Conservation (phyloP, 2,329 filamentous ascomycete genomes). For the Talaromyces sp. region DNA sequence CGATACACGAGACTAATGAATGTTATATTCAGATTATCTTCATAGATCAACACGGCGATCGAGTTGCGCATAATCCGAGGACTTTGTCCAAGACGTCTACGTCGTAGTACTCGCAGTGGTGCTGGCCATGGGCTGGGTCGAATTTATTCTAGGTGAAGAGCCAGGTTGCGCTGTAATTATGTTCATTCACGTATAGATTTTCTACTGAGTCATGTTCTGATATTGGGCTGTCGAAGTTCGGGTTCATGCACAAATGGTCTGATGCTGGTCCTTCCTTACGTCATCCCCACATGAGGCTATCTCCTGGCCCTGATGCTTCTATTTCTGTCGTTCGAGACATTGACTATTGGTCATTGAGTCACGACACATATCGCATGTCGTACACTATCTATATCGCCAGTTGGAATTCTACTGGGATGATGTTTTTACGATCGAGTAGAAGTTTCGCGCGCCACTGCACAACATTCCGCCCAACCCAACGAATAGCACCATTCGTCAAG, state of each 20-base stretch:
- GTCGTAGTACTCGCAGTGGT: not conserved
- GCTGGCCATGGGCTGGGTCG: not conserved
- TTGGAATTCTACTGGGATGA: not conserved
- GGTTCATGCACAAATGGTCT: not conserved
- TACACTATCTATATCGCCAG: not conserved
- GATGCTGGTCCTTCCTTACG: not conserved
- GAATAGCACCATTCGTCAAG: not conserved
- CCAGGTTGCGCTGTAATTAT: not conserved
- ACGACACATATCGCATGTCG: not conserved
- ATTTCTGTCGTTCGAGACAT: not conserved
- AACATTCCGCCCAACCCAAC: not conserved
- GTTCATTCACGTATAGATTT: not conserved
- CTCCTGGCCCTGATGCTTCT: not conserved
- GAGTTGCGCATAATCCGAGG: conserved; percentile 26
- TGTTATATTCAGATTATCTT: conserved; percentile 24
- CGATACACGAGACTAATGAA: not conserved
- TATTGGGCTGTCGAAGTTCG: not conserved
- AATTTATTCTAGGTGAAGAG: not conserved
- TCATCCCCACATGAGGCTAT: not conserved
- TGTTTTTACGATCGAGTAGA: not conserved
- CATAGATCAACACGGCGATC: conserved; percentile 28
- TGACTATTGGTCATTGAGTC: not conserved
- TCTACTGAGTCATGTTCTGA: not conserved
- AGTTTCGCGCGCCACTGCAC: not conserved
- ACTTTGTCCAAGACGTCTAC: conserved; percentile 23